Evolutionary conservation across 176 grass and related monocot species (phyloP).

Genomic region (Carex kokanica): DNA sequence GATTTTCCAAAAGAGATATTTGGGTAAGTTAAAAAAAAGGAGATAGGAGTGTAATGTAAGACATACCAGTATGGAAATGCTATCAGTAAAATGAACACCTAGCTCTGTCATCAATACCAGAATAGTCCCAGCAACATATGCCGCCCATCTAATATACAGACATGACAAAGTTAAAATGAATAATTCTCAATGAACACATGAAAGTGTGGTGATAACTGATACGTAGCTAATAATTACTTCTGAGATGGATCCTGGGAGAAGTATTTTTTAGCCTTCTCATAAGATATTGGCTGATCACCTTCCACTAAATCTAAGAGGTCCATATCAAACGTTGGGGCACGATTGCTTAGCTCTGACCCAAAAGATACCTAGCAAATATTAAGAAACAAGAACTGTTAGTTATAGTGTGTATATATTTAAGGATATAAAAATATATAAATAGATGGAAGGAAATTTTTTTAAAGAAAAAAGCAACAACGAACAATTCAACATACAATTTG

Average conservation of each 20-base stretch:
- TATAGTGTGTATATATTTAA: background rate
- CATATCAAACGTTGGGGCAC: constrained; percentile 94
- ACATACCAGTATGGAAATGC: constrained; percentile 82
- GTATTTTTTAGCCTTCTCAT: constrained; percentile 64
- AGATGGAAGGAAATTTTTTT: background rate
- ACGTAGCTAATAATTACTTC: constrained; percentile 38
- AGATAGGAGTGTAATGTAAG: constrained; percentile 1
- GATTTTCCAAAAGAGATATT: background rate
- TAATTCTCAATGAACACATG: constrained; percentile 12
- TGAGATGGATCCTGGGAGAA: constrained; percentile 88
- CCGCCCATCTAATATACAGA: constrained; percentile 72
- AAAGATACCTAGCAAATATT: constrained; percentile 68
- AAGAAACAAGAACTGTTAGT: constrained; percentile 16
- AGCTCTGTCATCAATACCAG: constrained; percentile 92
- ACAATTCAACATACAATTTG: constrained; percentile 75
- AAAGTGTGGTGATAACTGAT: constrained; percentile 19
- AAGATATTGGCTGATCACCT: constrained; percentile 79
- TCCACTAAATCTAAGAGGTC: constrained; percentile 90
- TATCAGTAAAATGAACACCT: constrained; percentile 69
- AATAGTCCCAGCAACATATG: constrained; percentile 96
- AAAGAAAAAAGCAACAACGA: background rate
- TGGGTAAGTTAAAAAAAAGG: background rate
- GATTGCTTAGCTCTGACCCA: constrained; percentile 91
- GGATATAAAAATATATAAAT: background rate
- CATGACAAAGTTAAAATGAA: background rate